These are phyloP conservation scores for Pythium volutum DNA, from an alignment of 352 stramenopile species.

Conservation along the genomic window DNA sequence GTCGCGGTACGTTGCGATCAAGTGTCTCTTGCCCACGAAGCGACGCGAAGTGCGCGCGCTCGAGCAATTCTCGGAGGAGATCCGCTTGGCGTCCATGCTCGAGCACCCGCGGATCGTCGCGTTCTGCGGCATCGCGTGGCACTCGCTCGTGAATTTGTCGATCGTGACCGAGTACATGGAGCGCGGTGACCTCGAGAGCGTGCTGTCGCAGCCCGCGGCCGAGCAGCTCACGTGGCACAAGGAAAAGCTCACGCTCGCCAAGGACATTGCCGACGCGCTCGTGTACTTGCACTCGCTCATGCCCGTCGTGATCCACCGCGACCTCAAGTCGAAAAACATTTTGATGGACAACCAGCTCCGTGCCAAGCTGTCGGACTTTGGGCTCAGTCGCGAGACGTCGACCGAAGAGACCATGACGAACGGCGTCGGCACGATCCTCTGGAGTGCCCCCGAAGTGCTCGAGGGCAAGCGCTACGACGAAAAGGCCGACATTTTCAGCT, in stretches of 20 bases:
- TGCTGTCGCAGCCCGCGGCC: conserved; percentile 40
- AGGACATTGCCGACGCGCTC: conserved; percentile 65
- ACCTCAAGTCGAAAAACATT: conserved; percentile 77
- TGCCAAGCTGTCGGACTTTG: conserved; percentile 75
- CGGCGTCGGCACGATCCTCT: conserved; percentile 70
- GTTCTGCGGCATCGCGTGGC: conserved; percentile 80
- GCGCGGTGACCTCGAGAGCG: conserved; percentile 59
- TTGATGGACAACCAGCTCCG: conserved; percentile 55
- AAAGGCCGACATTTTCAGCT: conserved; percentile 77
- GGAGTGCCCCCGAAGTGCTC: conserved; percentile 67
- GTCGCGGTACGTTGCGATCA: conserved; percentile 71
- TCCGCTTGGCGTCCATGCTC: conserved; percentile 71
- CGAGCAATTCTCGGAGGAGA: conserved; percentile 81
- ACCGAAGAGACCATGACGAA: conserved; percentile 78
- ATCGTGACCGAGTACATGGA: conserved; percentile 81
- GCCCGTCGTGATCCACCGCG: conserved; percentile 64
- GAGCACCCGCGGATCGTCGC: conserved; percentile 79
- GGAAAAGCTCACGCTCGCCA: conserved; percentile 57
- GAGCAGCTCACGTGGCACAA: conserved; percentile 46
- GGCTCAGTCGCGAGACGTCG: conserved; percentile 58
- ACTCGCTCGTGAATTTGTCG: conserved; percentile 70
- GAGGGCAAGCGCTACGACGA: conserved; percentile 75
- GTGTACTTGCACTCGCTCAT: conserved; percentile 71
- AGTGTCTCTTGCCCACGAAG: conserved; percentile 67
- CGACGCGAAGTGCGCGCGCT: conserved; percentile 53